These are phyloP conservation scores for Xerocomus spinulosus DNA, from an alignment of 768 basidiomycete genomes.

Conservation along the genomic window DNA sequence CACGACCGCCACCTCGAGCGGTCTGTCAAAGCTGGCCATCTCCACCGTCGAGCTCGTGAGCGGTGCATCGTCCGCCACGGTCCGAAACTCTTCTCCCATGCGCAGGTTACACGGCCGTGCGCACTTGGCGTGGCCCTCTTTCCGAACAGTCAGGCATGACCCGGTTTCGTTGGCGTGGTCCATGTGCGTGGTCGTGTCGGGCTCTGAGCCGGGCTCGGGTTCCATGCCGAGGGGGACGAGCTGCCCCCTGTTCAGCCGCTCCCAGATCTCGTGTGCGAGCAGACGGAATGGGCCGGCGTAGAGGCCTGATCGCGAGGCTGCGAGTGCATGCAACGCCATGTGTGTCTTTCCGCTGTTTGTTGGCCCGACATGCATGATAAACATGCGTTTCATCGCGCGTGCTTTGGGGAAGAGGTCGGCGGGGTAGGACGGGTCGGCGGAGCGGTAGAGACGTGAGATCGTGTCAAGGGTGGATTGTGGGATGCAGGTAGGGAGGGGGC, in stretches of 20 bases:
- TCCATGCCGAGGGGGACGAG: constrained; percentile 71
- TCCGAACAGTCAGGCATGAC: constrained; percentile 25
- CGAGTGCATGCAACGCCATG: constrained; percentile 84
- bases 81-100: constrained; percentile 86
- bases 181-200: constrained; percentile 35
- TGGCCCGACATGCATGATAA: constrained; percentile 95
- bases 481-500: constrained; percentile 25
- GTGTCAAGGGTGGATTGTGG: constrained; percentile 31
- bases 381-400: constrained; percentile 60
- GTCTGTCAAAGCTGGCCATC: constrained; percentile 55
- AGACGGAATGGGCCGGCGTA: constrained; percentile 92
- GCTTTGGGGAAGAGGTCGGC: constrained; percentile 49
- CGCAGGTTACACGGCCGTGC: constrained; percentile 75
- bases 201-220: constrained; percentile 35
- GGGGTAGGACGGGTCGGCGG: constrained; percentile 42
- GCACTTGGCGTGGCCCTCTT: constrained; percentile 42
- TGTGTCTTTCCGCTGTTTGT: constrained; percentile 98
- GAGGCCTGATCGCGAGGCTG: constrained; percentile 64
- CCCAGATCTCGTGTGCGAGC: constrained; percentile 93
- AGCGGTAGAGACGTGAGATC: constrained; percentile 36
- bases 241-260: constrained; percentile 83
- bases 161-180: constrained; percentile 20
- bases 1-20: constrained; percentile 79
- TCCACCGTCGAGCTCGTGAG: constrained; percentile 89
- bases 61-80: constrained; percentile 52